Evolutionary conservation across 306 rosid species (phyloP), one percentile per base, ranked within the genome.

Genomic region (Dalbergia oliveri): DNA sequence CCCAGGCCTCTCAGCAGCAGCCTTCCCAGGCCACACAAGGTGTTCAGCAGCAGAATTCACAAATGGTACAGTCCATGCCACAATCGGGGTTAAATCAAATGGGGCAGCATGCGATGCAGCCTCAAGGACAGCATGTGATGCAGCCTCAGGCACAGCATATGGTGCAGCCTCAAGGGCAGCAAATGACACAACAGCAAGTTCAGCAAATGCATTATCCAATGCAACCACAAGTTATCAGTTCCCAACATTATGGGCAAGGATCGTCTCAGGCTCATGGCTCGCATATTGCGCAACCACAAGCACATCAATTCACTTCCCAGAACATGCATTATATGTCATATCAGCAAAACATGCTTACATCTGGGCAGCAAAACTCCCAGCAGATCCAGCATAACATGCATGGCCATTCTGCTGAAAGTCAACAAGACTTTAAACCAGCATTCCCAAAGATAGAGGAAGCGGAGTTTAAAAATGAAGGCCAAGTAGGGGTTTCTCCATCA

Each of bases 401-500:
- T 33, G 89, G 83, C 69, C 97, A 84, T 39, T 81, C 88, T 65
- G 87, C 73, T 81, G 88, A 84, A 71, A 93, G 83, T 80, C 99
- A 88, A 13, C 94, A 84, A 14, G 97, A 91, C 69, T 90, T 82
- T 78, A 82, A 86, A 67, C 3, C 88, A 41, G 67, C 64, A 1
- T 80, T 79, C 41, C 77, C 91, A 0, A 90, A 80, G 49, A 78
- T 74, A 72, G 98, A 93, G 72, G 98, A 95, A 66, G 75, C 71
- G 5, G 97, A 91, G 72, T 86, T 87, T 75, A 93, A 90, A 74
- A 87, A 82, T 76, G 89, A 93, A 80, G 87, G 77, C 64, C 99
- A 90, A 76, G 87, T 89, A 69, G 94, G 91, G 56, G 84, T 81
- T 86, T 90, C 99, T 5, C 91, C 99, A 69, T 88, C 97, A 9